These are phyloP conservation scores for Penicillium egyptiacum DNA, from an alignment of 495 filamentous ascomycete genomes.

Conservation along the genomic window DNA sequence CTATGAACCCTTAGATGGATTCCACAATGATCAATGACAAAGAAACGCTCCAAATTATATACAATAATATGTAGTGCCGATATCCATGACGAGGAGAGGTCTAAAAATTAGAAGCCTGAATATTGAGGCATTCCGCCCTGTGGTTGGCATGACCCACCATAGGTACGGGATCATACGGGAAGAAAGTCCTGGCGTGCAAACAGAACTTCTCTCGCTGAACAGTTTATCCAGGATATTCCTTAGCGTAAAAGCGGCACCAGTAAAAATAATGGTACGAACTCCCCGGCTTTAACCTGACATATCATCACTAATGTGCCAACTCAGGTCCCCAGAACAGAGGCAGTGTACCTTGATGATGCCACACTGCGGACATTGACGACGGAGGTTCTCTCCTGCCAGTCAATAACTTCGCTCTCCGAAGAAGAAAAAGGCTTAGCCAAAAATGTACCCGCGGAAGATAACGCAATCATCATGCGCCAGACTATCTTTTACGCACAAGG, in stretches of 20 bases:
- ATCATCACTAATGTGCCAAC: background rate
- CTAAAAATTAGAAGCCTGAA: background rate
- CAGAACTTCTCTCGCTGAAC: background rate
- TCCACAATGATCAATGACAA: background rate
- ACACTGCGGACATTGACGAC: constrained; percentile 48
- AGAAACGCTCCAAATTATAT: background rate
- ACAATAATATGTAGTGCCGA: no score
- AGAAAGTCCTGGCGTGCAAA: background rate
- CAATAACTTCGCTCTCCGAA: constrained; percentile 48
- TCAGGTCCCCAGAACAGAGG: constrained; percentile 27
- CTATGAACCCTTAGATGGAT: background rate
- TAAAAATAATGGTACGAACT: background rate
- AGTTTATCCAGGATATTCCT: background rate
- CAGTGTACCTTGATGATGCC: constrained; percentile 56
- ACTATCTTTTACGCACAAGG: constrained; percentile 69
- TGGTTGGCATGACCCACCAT: background rate
- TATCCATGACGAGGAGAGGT: no score
- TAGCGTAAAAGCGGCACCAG: background rate
- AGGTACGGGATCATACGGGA: no score
- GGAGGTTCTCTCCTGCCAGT: constrained; percentile 45
- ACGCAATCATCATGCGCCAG: constrained; percentile 48
- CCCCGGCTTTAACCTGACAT: background rate
- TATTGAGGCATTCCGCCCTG: background rate
- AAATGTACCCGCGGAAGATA: constrained; percentile 20
- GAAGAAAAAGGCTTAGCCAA: constrained; percentile 38